Evolutionary conservation across 306 rosid genomes (phyloP), one percentile per base, ranked within the genome.

Genomic region (Quercus aquifolioides): DNA sequence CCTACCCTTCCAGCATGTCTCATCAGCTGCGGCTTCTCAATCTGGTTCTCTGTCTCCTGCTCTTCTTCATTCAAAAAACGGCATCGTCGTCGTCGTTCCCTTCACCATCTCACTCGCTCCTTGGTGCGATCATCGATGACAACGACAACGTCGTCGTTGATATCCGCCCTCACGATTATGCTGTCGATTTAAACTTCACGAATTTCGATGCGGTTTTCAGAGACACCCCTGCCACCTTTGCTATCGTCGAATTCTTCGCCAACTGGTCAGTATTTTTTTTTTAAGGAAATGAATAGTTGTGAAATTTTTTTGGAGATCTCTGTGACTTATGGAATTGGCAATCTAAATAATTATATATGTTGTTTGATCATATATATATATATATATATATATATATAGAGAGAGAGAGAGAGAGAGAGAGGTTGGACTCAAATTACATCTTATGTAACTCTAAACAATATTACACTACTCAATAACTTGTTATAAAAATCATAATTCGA

Each of bases 211-310:
- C 81, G 25, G 92, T 88, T 78, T 85, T 95, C 25, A 79, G 85
- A 82, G 90, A 90, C 54, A 86, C 98, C 41, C 41, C 97, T 59
- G 94, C 99, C 70, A 86, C 91, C 31, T 89, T 78, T 43, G 97
- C 96, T 56, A 56, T 95, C 38, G 99, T 95, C 63, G 93, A 95
- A 59, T 95, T 95, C 87, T 93, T 88, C 68, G 98, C 99, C 31
- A 79, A 89, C 78, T 95, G 99, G 99, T 95, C 43, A 89, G 92
- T 87, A 6, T 57, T 57, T 57, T 12, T 21, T n/a, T 5, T 30
- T 23, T 11, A 0, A 21, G 65, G 6, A 23, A 58, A 58, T 4
- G 21, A n/a, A 2, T 23, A 20, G 65, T 3, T 23, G 5, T 17
- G 12, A 12, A 15, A 30, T 30, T 30, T 31, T 31, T 31, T 4